A percentile compares a stretch with the other conserved stretches of the same genome.
phyloP scores from a whole-genome alignment of 768 basidiomycete species.

The Pholiota conissans region DNA sequence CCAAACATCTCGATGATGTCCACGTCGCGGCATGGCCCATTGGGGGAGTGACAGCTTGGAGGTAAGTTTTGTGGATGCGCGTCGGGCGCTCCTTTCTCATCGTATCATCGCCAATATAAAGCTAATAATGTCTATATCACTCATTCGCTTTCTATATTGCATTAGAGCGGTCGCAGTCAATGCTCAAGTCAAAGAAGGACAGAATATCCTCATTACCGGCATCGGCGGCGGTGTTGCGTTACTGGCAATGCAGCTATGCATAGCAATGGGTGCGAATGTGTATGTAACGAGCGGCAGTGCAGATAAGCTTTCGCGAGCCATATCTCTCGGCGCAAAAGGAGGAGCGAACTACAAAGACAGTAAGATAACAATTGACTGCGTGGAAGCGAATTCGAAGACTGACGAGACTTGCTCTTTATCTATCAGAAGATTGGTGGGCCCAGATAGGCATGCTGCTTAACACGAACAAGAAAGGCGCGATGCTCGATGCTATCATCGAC shows the following conservation, averaged over 20 bases:
- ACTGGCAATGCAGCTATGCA: slow-evolving; percentile 68
- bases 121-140: not conserved
- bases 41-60: slow-evolving; percentile 81
- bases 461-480: slow-evolving; percentile 26
- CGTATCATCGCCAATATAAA: not conserved
- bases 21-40: slow-evolving; percentile 79
- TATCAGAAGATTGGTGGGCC: slow-evolving; percentile 50
- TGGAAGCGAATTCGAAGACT: not conserved
- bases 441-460: slow-evolving; percentile 45
- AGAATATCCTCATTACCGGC: slow-evolving; percentile 80
- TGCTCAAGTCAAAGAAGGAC: slow-evolving; percentile 57
- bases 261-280: slow-evolving; percentile 76
- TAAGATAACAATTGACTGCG: slow-evolving; percentile 18
- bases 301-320: slow-evolving; percentile 69
- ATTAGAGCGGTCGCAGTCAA: slow-evolving; percentile 66
- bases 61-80: slow-evolving; percentile 48
- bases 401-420: not conserved
- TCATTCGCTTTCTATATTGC: not conserved
- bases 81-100: not conserved
- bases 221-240: slow-evolving; percentile 87
- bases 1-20: slow-evolving; percentile 64
- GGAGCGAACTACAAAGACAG: slow-evolving; percentile 74
- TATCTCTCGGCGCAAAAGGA: slow-evolving; percentile 70
- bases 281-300: slow-evolving; percentile 76
- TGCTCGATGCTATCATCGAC: slow-evolving; percentile 66